Percentiles rank a stretch among this genome's conserved stretches.
Conservation (phyloP, 73 alveolate species). For the Stentor coeruleus region DNA sequence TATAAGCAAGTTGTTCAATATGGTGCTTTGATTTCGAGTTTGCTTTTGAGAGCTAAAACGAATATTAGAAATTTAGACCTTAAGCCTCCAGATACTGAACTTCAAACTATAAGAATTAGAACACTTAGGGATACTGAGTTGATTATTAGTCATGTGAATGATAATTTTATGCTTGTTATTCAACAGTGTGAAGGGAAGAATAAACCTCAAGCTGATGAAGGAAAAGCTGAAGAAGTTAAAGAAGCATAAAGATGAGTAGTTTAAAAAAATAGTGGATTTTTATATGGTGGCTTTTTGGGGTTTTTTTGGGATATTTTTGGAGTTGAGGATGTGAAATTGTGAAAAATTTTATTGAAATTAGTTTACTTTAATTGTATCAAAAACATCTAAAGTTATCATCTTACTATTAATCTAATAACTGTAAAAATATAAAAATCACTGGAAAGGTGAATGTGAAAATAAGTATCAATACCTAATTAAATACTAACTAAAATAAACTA, state of each 20-base stretch:
- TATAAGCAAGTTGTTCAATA: constrained; percentile 3
- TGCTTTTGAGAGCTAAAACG: neutral
- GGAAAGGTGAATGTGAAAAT: no score
- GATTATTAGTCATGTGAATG: constrained; percentile 16
- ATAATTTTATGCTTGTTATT: constrained; percentile 6
- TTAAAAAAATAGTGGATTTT: no score
- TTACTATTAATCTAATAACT: no score
- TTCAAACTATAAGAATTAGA: constrained; percentile 6
- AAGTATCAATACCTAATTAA: no score
- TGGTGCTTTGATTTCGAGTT: constrained; percentile 12
- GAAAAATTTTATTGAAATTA: no score
- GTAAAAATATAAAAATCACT: no score
- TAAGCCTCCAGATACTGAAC: constrained; percentile 10
- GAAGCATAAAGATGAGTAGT: constrained; percentile 22
- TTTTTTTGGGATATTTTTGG: no score
- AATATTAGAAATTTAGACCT: neutral
- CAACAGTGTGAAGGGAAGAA: constrained; percentile 27
- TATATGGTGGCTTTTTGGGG: no score
- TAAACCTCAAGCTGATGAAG: constrained; percentile 1
- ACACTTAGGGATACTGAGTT: constrained; percentile 12
- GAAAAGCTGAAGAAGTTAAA: constrained; percentile 13
- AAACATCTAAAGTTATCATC: no score
- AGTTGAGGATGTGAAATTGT: no score
- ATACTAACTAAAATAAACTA: no score
- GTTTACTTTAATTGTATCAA: no score